Base-by-base conservation (phyloP, 768 basidiomycete species). In the Auricularia sp. region DNA sequence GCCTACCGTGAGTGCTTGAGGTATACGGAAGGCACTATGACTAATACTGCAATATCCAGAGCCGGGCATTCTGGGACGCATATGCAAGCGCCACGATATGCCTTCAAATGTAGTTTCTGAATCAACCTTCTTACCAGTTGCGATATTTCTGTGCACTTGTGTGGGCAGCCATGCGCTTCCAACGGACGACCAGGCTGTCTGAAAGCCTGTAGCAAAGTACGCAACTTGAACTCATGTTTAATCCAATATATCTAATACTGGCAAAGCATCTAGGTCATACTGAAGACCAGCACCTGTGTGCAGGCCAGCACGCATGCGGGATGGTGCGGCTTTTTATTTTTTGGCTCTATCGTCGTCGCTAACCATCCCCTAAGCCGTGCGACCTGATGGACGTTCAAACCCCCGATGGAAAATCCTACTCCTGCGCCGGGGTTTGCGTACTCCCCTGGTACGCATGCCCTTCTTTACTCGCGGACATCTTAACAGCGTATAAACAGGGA, bases 51-150 rank as follows among this genome's bases (percentile, higher is more conserved):
- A 23, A 35, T 3, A n/a, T 6, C 39, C 65, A 86, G 84, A n/a
- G 84, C 84, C 36, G 86, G 85, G 0, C 85, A 87, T 65, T 70
- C 78, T 23, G 83, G 82, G 14, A 75, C 73, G 10, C 85, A 86
- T 66, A 77, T 84, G 85, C 85, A 70, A 61, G 80, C 68, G 11
- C 34, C 62, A 29, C 29, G 29, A 29, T 29, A 29, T 29, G 2
- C 36, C 33, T 59, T 35, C 21, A 29, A 2, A 3, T n/a, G 5
- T 36, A 63, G 1, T 35, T 16, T 11, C 35, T 58, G 3, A 7
- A 66, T 44, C 21, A 8, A 62, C 39, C 51, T 36, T 4, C 16
- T 11, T 43, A 58, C n/a, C 62, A 87, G 86, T 64, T 87, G 85
- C 66, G 72, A 78, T 36, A 76, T 80, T 1, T 79, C 77, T 35